Evolutionary conservation across 202 grass and related monocot species (phyloP), one percentile per base, ranked within the genome.

Genomic region (Zoysia matrella): DNA sequence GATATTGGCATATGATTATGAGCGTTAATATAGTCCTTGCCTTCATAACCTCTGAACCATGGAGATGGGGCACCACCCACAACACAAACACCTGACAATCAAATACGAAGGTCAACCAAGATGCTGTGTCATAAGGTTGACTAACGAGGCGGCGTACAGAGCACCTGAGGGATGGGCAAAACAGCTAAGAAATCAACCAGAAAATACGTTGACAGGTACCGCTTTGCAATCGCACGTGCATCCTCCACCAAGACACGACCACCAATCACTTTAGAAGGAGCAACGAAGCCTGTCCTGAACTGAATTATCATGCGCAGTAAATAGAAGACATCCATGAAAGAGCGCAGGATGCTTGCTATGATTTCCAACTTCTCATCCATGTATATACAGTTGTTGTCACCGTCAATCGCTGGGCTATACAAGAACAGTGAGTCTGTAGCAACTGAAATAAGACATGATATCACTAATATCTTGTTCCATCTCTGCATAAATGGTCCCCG

Each of bases 391-490:
- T 72, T 70, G 0, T 91, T 83, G 12, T 75, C 22, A 77, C 69
- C 72, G 18, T 93, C 71, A 10, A 98, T 85, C 64, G 88, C 74
- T 2, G 95, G 92, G 79, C 91, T 87, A 81, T 93, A 98, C 50
- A 98, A 92, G 84, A 95, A 98, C 64, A 98, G 77, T 69, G 92
- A 86, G 52, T 98, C 92, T 47, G 95, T 85, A 68, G 93, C 91
- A 65, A 93, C 84, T 68, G 95, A 89, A 71, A 85, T 50, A 73
- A 98, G 79, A 84, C 95, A 95, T 79, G 95, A 93, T 86, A 98
- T 82, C 76, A 98, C 78, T 83, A 98, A 95, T 86, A 98, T 95
- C 80, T 91, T 98, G 78, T 98, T 95, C 95, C 95, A 98, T 89
- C 88, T 90, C 67, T 95, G 81, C 61, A 98, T 71, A 93, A 98